These are phyloP conservation scores for Phytophthora pinifolia DNA, from an alignment of 352 stramenopile genomes.

Conservation along the genomic window DNA sequence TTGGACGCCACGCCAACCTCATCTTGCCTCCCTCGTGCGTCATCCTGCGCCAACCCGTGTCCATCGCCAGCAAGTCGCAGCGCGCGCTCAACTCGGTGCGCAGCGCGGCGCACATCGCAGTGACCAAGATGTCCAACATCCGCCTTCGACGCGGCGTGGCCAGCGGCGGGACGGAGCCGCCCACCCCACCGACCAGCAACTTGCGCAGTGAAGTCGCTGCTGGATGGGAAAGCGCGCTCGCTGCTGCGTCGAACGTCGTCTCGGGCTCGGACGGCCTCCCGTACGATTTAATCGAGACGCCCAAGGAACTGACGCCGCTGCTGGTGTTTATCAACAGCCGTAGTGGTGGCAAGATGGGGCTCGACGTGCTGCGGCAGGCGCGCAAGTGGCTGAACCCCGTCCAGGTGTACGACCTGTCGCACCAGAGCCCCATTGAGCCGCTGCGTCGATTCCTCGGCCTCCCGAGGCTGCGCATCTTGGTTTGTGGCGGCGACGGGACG, in stretches of 20 bases:
- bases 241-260: slow-evolving; percentile 23
- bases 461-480: slow-evolving; percentile 88
- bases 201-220: slow-evolving; percentile 11
- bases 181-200: slow-evolving; percentile 21
- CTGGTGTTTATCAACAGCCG: slow-evolving; percentile 96
- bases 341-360: slow-evolving; percentile 92
- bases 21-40: slow-evolving; percentile 70
- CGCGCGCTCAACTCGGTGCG: slow-evolving; percentile 69
- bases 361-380: slow-evolving; percentile 92
- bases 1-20: slow-evolving; percentile 62
- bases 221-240: slow-evolving; percentile 21
- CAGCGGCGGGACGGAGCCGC: slow-evolving; percentile 8
- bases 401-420: slow-evolving; percentile 94
- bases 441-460: slow-evolving; percentile 90
- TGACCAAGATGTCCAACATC: slow-evolving; percentile 72
- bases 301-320: slow-evolving; percentile 54
- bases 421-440: slow-evolving; percentile 90
- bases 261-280: slow-evolving; percentile 34
- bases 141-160: slow-evolving; percentile 45
- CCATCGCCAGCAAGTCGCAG: slow-evolving; percentile 55
- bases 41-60: slow-evolving; percentile 34
- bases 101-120: slow-evolving; percentile 60
- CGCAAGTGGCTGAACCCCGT: slow-evolving; percentile 94
- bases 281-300: slow-evolving; percentile 55
- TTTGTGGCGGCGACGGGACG: slow-evolving; percentile 95